A percentile compares a stretch with the other conserved stretches of the same genome.
Conservation (phyloP, 1,284 basidiomycete genomes). For the Gymnopus androsaceus region DNA sequence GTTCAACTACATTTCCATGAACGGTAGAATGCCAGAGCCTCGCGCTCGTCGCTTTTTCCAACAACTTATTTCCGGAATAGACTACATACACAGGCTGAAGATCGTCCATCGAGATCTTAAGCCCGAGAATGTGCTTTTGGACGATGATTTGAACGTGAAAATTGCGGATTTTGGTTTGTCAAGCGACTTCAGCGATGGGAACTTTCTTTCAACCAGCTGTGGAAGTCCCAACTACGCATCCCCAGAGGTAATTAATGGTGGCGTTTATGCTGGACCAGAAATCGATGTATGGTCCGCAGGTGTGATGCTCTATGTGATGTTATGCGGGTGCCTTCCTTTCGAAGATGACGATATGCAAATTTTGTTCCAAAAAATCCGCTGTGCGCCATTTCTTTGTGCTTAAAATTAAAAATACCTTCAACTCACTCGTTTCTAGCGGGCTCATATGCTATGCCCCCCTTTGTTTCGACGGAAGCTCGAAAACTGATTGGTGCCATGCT, state of each 20-base stretch:
- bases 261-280: constrained; percentile 92
- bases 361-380: constrained; percentile 90
- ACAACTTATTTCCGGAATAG: constrained; percentile 93
- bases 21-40: constrained; percentile 85
- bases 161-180: constrained; percentile 95
- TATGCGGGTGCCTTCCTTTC: constrained; percentile 90
- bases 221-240: constrained; percentile 97
- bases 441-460: constrained; percentile 78
- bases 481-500: constrained; percentile 86
- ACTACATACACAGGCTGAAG: constrained; percentile 92
- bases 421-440: constrained; percentile 64
- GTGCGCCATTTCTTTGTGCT: constrained; percentile 46
- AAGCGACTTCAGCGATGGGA: constrained; percentile 93
- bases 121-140: constrained; percentile 86
- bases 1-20: constrained; percentile 92
- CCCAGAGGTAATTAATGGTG: constrained; percentile 92
- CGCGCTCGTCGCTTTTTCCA: constrained; percentile 92
- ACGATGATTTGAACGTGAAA: constrained; percentile 85
- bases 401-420: constrained; percentile 3
- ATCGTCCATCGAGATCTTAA: constrained; percentile 96
- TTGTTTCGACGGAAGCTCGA: constrained; percentile 77
- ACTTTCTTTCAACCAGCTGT: constrained; percentile 93
- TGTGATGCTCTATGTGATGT: constrained; percentile 94
- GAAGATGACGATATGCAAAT: constrained; percentile 94
- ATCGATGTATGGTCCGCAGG: constrained; percentile 98